Base-by-base conservation (phyloP, 139 green algal genomes). In the Chlorella ohadii region DNA sequence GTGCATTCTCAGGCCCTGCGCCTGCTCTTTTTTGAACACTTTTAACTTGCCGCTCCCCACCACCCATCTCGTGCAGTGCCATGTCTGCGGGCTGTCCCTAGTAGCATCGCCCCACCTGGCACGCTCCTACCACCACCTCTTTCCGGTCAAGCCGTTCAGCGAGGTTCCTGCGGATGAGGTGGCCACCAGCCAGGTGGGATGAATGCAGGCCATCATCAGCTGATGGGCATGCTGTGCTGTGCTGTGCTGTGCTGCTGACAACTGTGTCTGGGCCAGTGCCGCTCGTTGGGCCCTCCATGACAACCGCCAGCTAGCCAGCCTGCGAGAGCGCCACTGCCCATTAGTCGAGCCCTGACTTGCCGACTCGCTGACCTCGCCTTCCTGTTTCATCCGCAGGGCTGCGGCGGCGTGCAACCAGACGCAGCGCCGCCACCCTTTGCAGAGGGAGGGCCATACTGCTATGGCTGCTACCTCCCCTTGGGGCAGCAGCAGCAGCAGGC, bases 71-170 rank as follows among this genome's bases (percentile, higher is more conserved):
- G 22, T 59, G 51, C 51, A 92, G 44, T 99, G 97, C 89, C 95
- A 96, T 74, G 92, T 97, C 38, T 99, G 97, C 84, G 90, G 88
- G 7, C 89, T 99, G 59, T 98, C 96, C 23, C 92, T 99, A n/a
- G 95, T 99, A 17, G 97, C 96, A 0, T 97, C 95, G 0, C 93
- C 97, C 3, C 97, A 99, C 88, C 85, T 99, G 23, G 97, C 97
- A 3, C 90, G 97, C 33, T 98, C 95, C 64, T 99, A 99, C 89
- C 97, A 99, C 87, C 97, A 99, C 90, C 90, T 99, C 13, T 99
- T 99, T 84, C 97, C 97, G 0, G 93, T 99, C 0, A 61, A 86
- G 28, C 87, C 89, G 0, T 99, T 96, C 73, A 51, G 88, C 0
- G 96, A 98, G 55, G 78, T 95, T 20, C 5, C 55, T 4, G 19